Evolutionary conservation across 345 rosid genomes (phyloP).

Genomic region (Camelina neglecta): DNA sequence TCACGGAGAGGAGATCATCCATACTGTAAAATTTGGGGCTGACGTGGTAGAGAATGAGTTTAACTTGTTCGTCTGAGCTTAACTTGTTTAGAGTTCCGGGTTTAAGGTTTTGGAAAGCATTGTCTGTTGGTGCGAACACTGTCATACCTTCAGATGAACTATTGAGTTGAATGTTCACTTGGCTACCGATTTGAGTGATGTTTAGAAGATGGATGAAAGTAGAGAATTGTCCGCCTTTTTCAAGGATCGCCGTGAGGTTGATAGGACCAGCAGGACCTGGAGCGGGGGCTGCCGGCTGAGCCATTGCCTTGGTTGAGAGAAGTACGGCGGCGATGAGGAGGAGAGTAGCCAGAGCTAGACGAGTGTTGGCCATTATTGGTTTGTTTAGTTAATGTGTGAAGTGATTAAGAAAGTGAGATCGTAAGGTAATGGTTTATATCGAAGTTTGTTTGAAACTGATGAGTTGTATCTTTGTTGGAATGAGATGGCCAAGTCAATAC

Average conservation of each 20-base stretch:
- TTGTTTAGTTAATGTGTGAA: conserved; percentile 12
- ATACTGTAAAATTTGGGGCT: conserved; percentile 62
- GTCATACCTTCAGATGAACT: conserved; percentile 79
- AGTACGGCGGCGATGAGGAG: conserved; percentile 44
- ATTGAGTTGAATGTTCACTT: conserved; percentile 72
- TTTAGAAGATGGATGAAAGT: conserved; percentile 58
- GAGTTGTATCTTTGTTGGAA: conserved; percentile 44
- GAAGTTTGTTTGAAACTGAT: conserved; percentile 35
- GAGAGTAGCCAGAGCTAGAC: conserved; percentile 43
- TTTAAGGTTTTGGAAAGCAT: conserved; percentile 79
- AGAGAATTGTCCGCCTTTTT: conserved; percentile 67
- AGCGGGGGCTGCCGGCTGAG: conserved; percentile 57
- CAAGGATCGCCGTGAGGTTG: conserved; percentile 78
- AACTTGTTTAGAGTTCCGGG: conserved; percentile 61
- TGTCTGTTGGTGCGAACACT: conserved; percentile 83
- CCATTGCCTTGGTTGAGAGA: conserved; percentile 22
- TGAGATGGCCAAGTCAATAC: conserved; percentile 46
- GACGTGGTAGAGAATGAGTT: conserved; percentile 66
- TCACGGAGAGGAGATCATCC: conserved; percentile 57
- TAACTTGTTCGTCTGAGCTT: conserved; percentile 54
- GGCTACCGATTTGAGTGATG: conserved; percentile 60
- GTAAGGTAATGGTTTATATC: conserved; percentile 33
- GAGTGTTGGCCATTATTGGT: conserved; percentile 48
- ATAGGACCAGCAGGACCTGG: conserved; percentile 69
- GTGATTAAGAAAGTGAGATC: conserved; percentile 24